phyloP scores from a whole-genome alignment of 176 grass and related monocot genomes.

The Eleusine indica region DNA sequence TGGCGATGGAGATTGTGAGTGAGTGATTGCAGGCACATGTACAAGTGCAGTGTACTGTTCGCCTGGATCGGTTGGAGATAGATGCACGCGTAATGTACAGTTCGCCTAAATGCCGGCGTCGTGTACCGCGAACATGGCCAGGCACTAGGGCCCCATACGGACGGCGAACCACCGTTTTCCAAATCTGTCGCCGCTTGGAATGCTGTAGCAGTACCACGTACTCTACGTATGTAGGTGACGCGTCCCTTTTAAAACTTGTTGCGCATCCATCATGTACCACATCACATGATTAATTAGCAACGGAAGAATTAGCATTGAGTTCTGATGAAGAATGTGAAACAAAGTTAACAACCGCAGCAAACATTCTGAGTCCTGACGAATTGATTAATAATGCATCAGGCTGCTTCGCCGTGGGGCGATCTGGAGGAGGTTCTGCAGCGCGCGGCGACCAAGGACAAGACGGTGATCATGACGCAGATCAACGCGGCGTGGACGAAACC shows the following conservation, averaged over 20 bases:
- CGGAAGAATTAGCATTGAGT: too few relatives aligned
- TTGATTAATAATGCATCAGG: not conserved
- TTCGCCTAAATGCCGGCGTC: not conserved
- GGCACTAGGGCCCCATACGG: not conserved
- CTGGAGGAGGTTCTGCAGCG: constrained; percentile 64
- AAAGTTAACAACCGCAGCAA: too few relatives aligned
- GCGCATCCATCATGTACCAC: too few relatives aligned
- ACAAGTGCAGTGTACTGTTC: too few relatives aligned
- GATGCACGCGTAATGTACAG: too few relatives aligned
- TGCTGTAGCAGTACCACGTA: too few relatives aligned
- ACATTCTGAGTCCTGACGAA: too few relatives aligned
- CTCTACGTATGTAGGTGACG: too few relatives aligned
- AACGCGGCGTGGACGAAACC: constrained; percentile 80
- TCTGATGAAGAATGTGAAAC: too few relatives aligned
- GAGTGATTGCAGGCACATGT: too few relatives aligned
- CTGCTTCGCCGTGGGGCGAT: constrained; percentile 43
- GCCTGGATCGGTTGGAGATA: not conserved
- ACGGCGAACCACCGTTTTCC: not conserved
- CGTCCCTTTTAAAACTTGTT: too few relatives aligned
- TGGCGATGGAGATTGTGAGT: not conserved
- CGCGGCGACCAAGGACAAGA: constrained; percentile 69
- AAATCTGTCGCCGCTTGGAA: not conserved
- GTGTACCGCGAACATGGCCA: not conserved
- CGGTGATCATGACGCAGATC: constrained; percentile 92
- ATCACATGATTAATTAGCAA: too few relatives aligned